Evolutionary conservation across 1,284 basidiomycete genomes (phyloP).

Genomic region (Puccinia novopanici): DNA sequence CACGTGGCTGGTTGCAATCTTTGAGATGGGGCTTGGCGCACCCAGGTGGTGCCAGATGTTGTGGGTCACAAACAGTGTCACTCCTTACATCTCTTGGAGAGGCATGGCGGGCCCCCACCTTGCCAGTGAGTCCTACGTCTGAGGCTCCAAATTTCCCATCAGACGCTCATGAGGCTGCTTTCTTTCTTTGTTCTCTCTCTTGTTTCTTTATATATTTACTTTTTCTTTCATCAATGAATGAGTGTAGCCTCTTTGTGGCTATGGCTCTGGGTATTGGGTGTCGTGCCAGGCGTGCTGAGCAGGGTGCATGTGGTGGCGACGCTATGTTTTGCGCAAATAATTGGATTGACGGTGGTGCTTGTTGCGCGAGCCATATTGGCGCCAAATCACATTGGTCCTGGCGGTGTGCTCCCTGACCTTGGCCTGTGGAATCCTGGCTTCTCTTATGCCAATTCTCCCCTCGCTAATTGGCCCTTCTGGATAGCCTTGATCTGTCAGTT

Average conservation of each 20-base stretch:
- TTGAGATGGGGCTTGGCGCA: constrained; percentile 85
- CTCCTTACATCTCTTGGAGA: constrained; percentile 86
- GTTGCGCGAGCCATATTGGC: constrained; percentile 81
- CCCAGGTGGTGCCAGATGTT: constrained; percentile 87
- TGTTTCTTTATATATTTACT: too few species aligned
- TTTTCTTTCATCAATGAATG: neutral
- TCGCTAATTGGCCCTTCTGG: constrained; percentile 72
- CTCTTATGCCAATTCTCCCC: constrained; percentile 40
- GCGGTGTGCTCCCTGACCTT: constrained; percentile 84
- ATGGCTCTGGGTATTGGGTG: constrained; percentile 88
- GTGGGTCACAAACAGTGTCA: constrained; percentile 81
- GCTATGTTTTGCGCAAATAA: constrained; percentile 74
- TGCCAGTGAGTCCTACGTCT: constrained; percentile 39
- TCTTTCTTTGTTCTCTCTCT: constrained; percentile 37
- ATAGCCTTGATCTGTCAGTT: constrained; percentile 76
- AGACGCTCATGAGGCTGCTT: neutral
- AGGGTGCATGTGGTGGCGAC: constrained; percentile 89
- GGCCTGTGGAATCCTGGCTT: constrained; percentile 71
- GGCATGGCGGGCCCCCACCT: constrained; percentile 79
- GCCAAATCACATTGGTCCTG: constrained; percentile 77
- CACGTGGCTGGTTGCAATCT: constrained; percentile 90
- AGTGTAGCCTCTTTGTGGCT: constrained; percentile 78
- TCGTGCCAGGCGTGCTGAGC: constrained; percentile 85
- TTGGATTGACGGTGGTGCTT: constrained; percentile 72
- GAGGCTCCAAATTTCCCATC: neutral